phyloP scores from a whole-genome alignment of 2,329 filamentous ascomycete species.

The Fusarium longipes region DNA sequence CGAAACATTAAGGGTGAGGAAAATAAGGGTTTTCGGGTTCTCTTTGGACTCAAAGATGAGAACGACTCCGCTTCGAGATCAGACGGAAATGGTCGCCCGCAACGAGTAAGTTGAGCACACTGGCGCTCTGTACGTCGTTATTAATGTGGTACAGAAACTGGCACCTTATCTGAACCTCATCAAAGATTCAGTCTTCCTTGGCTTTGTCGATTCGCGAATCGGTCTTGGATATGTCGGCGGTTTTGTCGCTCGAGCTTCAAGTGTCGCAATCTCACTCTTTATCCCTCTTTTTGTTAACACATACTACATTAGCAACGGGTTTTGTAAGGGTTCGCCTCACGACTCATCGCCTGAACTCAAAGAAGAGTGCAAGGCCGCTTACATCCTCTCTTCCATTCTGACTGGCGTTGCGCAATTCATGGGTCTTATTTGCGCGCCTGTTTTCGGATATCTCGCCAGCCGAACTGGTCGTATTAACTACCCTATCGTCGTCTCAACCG shows the following conservation, averaged over 20 bases:
- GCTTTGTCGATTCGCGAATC: slow-evolving; percentile 80
- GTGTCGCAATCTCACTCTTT: slow-evolving; percentile 94
- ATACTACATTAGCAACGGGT: slow-evolving; percentile 84
- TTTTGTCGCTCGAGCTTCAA: slow-evolving; percentile 93
- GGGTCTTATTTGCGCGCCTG: slow-evolving; percentile 83
- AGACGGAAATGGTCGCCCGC: slow-evolving; percentile 31
- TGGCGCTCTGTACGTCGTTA: not conserved
- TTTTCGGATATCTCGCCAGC: slow-evolving; percentile 88
- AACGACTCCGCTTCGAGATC: slow-evolving; percentile 32
- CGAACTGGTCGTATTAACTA: slow-evolving; percentile 73
- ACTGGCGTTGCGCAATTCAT: slow-evolving; percentile 90
- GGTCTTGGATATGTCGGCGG: slow-evolving; percentile 90
- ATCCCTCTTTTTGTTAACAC: slow-evolving; percentile 93
- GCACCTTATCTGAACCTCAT: slow-evolving; percentile 71
- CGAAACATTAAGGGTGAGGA: slow-evolving; percentile 77
- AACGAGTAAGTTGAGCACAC: slow-evolving; percentile 44
- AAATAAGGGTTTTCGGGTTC: slow-evolving; percentile 74
- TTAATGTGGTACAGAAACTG: slow-evolving; percentile 49
- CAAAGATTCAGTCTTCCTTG: slow-evolving; percentile 73
- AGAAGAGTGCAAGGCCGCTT: slow-evolving; percentile 84
- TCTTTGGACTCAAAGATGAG: slow-evolving; percentile 59
- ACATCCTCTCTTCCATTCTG: slow-evolving; percentile 86
- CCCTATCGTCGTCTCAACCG: slow-evolving; percentile 77
- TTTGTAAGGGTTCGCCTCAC: slow-evolving; percentile 75
- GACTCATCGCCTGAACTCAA: slow-evolving; percentile 80